Evolutionary conservation across 1,284 basidiomycete species (phyloP), one percentile per base, ranked within the genome.

Genomic region (Pholiota adiposa): DNA sequence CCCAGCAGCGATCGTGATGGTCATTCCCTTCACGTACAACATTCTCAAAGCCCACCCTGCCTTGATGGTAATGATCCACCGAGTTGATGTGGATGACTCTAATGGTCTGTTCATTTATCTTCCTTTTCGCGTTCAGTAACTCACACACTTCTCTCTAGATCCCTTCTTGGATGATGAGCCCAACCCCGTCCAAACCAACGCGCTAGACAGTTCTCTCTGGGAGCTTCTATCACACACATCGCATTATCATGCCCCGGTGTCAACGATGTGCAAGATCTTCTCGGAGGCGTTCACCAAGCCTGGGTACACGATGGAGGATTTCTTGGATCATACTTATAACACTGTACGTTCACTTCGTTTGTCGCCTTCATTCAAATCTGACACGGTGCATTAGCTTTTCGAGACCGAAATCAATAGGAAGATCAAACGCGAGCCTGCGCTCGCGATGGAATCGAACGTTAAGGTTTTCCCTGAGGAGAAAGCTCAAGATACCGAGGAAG

Each of bases 11-110:
- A 89, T 96, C 34, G 85, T 99, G 59, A 91, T 95, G 77, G 81
- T 94, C 64, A 87, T 99, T 31, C 96, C 97, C 0, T 94, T 99
- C 75, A 88, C 90, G 8, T 99, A 98, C 80, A 99, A 99, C 74
- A 80, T 97, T 57, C 86, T 99, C 70, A 98, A 97, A 74, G 81
- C 85, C 12, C 97, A 99, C 75, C 96, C 96, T 8, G 86, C 89
- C 0, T 85, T 96, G 65, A 97, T 98, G 94, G 78, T 78, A 40
- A 92, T 99, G 89, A 93, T 99, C 41, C 97, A 99, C 73, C 84
- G 88, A 46, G 78, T 74, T 7, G 82, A 86, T 44, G 69, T 71
- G 4, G 77, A 78, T n/a, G 77, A 80, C 16, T 77, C 77, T 11
- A 70, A 71, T 51, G 83, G 80, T 79, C 61, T 23, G 71, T 54